phyloP scores from a whole-genome alignment of 306 rosid species.

The Prunus dulcis region DNA sequence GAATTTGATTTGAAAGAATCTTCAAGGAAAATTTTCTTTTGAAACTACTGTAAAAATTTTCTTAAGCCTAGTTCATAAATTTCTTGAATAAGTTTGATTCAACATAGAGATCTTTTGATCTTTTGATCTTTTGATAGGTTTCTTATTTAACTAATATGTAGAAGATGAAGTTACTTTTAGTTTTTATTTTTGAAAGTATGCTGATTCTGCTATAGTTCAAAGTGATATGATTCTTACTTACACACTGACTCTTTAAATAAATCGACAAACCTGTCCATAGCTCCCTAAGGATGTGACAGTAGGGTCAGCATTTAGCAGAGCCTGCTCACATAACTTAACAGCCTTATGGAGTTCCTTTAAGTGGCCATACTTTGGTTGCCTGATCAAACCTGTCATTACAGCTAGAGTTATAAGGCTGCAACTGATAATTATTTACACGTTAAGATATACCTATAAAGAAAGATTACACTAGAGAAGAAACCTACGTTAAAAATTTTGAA shows the following conservation, averaged over 20 bases:
- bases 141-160: background rate
- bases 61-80: background rate
- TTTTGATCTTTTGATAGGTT: background rate
- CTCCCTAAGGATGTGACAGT: slow-evolving; percentile 41
- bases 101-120: background rate
- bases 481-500: background rate
- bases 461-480: background rate
- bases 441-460: background rate
- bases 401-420: background rate
- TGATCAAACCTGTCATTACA: slow-evolving; percentile 40
- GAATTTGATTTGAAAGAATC: background rate
- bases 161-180: background rate
- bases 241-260: background rate
- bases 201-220: background rate
- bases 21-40: background rate
- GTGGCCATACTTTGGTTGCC: slow-evolving; percentile 80
- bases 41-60: background rate
- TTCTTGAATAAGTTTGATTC: background rate
- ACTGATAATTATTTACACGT: background rate
- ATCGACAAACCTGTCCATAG: slow-evolving; percentile 34
- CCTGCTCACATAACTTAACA: slow-evolving; percentile 58
- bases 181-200: background rate
- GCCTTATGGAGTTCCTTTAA: slow-evolving; percentile 69
- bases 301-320: slow-evolving; percentile 66
- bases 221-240: background rate